phyloP scores from a whole-genome alignment of 805 yeast species.

The Saccharomycopsis vini region DNA sequence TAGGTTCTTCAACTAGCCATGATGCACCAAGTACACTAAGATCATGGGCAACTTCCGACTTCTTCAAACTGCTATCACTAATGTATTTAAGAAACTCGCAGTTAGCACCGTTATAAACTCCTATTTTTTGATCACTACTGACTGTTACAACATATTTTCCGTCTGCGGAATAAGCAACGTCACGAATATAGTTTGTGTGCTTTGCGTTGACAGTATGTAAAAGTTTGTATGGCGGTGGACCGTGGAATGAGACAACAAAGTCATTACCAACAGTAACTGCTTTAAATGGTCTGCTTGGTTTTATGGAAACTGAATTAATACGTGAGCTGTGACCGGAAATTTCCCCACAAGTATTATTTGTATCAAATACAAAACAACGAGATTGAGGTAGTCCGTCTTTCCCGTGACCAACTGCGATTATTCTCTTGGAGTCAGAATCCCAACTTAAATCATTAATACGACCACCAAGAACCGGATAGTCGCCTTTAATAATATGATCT shows the following conservation, averaged over 20 bases:
- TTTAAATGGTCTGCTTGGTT: slow-evolving; percentile 81
- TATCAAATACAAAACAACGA: slow-evolving; percentile 88
- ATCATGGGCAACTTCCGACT: slow-evolving; percentile 40
- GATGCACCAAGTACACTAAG: slow-evolving; percentile 78
- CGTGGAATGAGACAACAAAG: slow-evolving; percentile 69
- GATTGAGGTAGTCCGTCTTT: slow-evolving; percentile 84
- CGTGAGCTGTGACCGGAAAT: slow-evolving; percentile 84
- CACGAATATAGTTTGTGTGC: slow-evolving; percentile 74
- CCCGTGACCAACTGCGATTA: slow-evolving; percentile 94
- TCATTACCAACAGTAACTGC: slow-evolving; percentile 93
- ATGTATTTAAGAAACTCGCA: slow-evolving; percentile 62
- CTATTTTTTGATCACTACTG: slow-evolving; percentile 75
- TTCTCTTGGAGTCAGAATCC: slow-evolving; percentile 81
- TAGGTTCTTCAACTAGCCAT: slow-evolving; percentile 50
- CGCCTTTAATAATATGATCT: slow-evolving; percentile 59
- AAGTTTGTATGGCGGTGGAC: slow-evolving; percentile 94
- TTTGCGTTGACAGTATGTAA: slow-evolving; percentile 58
- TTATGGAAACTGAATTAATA: slow-evolving; percentile 76
- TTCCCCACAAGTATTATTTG: slow-evolving; percentile 96
- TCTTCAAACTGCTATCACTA: slow-evolving; percentile 29
- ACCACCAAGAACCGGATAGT: slow-evolving; percentile 72
- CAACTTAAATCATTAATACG: slow-evolving; percentile 76
- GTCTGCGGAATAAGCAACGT: slow-evolving; percentile 72
- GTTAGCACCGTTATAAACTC: slow-evolving; percentile 75
- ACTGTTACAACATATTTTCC: slow-evolving; percentile 71